phyloP scores from a whole-genome alignment of 352 stramenopile species.

The Pythium dissotocum region DNA sequence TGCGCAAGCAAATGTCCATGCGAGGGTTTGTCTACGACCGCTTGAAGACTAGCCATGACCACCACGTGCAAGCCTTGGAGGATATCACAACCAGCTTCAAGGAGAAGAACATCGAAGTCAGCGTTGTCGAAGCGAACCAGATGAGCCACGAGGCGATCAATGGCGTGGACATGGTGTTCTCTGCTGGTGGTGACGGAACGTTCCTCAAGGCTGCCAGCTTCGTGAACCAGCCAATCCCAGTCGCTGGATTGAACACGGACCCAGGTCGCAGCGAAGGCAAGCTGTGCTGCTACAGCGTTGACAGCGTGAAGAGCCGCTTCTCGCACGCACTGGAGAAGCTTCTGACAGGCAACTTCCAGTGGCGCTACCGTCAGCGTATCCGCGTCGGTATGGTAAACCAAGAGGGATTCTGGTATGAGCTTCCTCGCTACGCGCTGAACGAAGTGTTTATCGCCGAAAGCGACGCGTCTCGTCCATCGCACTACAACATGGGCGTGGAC shows the following conservation, averaged over 20 bases:
- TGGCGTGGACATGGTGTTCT: constrained; percentile 86
- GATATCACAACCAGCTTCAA: constrained; percentile 82
- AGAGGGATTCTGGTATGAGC: constrained; percentile 86
- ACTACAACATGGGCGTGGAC: constrained; percentile 90
- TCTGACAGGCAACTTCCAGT: constrained; percentile 74
- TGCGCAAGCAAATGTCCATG: constrained; percentile 91
- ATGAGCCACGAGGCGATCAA: constrained; percentile 79
- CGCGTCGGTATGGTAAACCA: constrained; percentile 89
- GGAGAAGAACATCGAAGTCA: constrained; percentile 65
- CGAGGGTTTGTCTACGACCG: constrained; percentile 87
- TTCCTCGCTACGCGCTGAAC: constrained; percentile 85
- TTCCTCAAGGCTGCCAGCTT: constrained; percentile 88
- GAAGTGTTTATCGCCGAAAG: constrained; percentile 90
- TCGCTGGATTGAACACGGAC: constrained; percentile 87
- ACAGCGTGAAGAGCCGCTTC: constrained; percentile 78
- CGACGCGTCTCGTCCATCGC: constrained; percentile 79
- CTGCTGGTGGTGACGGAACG: constrained; percentile 80
- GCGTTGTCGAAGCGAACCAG: constrained; percentile 74
- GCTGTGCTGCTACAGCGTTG: constrained; percentile 85
- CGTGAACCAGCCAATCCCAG: constrained; percentile 82
- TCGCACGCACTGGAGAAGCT: constrained; percentile 65
- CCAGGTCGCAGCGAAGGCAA: constrained; percentile 84
- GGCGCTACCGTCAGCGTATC: constrained; percentile 80
- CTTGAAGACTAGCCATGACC: constrained; percentile 83
- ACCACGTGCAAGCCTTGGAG: constrained; percentile 83